A percentile compares a stretch with the other conserved stretches of the same genome.
Evolutionary conservation across 805 yeast species (phyloP).

Genomic region (Metschnikowia noctiluminum): DNA sequence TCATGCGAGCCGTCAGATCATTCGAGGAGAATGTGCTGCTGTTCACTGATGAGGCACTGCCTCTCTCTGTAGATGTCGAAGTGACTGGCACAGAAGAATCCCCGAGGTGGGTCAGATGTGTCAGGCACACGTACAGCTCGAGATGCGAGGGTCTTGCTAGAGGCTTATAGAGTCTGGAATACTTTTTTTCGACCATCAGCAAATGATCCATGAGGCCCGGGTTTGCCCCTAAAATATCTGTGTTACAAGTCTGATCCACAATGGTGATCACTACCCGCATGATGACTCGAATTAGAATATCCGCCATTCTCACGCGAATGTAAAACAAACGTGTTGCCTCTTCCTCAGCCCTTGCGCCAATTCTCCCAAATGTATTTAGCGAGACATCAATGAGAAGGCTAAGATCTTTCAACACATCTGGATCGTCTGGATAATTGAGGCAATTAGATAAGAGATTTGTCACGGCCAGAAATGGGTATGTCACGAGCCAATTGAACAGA

Average conservation of each 20-base stretch:
- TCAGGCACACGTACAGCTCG: neutral
- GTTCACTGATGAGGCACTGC: neutral
- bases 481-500: constrained; percentile 30
- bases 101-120: constrained; percentile 2
- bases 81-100: neutral
- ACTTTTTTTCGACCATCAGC: constrained; percentile 13
- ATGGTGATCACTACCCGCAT: constrained; percentile 22
- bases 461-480: constrained; percentile 32
- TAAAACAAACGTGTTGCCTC: constrained; percentile 13
- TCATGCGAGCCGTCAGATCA: neutral
- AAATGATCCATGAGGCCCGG: constrained; percentile 20
- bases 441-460: constrained; percentile 28
- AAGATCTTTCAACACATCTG: constrained; percentile 28
- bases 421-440: constrained; percentile 28
- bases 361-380: constrained; percentile 17
- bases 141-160: neutral
- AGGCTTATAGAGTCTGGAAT: constrained; percentile 18
- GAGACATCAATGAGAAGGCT: constrained; percentile 26
- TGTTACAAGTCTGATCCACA: constrained; percentile 20
- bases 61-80: neutral
- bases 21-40: neutral
- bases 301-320: constrained; percentile 16
- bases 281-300: constrained; percentile 21
- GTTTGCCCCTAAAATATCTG: constrained; percentile 17
- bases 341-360: constrained; percentile 9